Conservation (phyloP, 257 asterid genomes). For the Knoxia roxburghii region DNA sequence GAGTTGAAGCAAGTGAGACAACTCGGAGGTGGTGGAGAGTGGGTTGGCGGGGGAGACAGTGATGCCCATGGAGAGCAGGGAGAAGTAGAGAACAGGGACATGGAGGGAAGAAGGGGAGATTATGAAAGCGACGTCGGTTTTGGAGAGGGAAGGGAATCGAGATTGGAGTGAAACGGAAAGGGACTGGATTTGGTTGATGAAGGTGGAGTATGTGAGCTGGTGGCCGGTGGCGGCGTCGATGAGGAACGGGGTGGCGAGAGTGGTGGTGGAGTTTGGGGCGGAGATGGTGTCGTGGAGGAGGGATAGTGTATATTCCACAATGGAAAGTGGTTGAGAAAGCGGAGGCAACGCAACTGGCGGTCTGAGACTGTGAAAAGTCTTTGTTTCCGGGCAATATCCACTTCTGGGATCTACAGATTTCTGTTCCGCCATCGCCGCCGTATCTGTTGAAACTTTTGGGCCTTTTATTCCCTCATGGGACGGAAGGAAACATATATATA, state of each 20-base stretch:
- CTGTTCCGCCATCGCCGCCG: constrained; percentile 35
- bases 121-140: constrained; percentile 65
- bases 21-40: constrained; percentile 51
- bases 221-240: constrained; percentile 53
- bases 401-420: constrained; percentile 31
- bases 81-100: constrained; percentile 67
- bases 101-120: constrained; percentile 65
- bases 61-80: constrained; percentile 69
- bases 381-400: constrained; percentile 52
- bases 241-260: constrained; percentile 58
- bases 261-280: constrained; percentile 35
- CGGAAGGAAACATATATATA: background rate
- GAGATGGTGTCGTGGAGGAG: constrained; percentile 45
- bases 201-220: constrained; percentile 43
- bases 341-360: constrained; percentile 58
- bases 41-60: constrained; percentile 81
- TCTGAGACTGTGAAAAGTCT: constrained; percentile 52
- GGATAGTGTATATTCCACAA: constrained; percentile 41
- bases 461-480: background rate
- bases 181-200: constrained; percentile 44
- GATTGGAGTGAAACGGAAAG: constrained; percentile 50
- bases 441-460: too few relatives aligned
- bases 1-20: constrained; percentile 51
- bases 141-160: constrained; percentile 39
- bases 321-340: constrained; percentile 47